These are phyloP conservation scores for Cyberlindnera veronae DNA, from an alignment of 805 yeast species.

Conservation along the genomic window DNA sequence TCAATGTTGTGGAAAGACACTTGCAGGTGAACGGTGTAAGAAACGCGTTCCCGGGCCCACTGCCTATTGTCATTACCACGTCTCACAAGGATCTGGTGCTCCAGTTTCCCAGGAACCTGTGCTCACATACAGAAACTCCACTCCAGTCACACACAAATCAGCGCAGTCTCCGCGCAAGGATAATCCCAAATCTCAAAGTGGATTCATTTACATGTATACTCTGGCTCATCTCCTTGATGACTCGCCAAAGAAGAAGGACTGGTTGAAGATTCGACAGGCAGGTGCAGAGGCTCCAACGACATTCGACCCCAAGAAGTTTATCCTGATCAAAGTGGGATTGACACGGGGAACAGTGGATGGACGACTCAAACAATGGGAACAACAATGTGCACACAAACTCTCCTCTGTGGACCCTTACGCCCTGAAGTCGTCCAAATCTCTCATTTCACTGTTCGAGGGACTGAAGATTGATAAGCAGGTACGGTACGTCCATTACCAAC, in stretches of 20 bases:
- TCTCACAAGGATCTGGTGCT: constrained; percentile 7
- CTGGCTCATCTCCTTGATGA: constrained; percentile 17
- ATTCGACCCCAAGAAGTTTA: constrained; percentile 22
- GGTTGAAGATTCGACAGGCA: constrained; percentile 17
- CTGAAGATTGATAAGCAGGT: constrained; percentile 5
- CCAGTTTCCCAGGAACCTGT: too few species aligned
- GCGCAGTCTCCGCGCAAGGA: too few species aligned
- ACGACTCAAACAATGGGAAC: constrained; percentile 27
- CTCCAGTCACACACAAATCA: not conserved
- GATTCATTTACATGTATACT: constrained; percentile 26
- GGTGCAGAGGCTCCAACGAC: constrained; percentile 3
- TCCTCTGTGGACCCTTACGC: constrained; percentile 15
- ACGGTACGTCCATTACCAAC: constrained; percentile 5
- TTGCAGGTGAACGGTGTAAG: constrained; percentile 15
- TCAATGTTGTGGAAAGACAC: constrained; percentile 24
- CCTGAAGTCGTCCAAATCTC: not conserved
- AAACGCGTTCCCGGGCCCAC: constrained; percentile 2
- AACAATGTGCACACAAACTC: constrained; percentile 23
- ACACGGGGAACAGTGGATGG: constrained; percentile 20
- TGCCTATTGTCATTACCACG: constrained; percentile 20
- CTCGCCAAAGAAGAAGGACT: constrained; percentile 18
- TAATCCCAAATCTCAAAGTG: constrained; percentile 15
- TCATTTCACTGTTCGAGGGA: constrained; percentile 5
- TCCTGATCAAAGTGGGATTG: constrained; percentile 26
- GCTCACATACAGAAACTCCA: not conserved